Base-by-base conservation (phyloP, 2,329 filamentous ascomycete species). In the Aspergillus felis region DNA sequence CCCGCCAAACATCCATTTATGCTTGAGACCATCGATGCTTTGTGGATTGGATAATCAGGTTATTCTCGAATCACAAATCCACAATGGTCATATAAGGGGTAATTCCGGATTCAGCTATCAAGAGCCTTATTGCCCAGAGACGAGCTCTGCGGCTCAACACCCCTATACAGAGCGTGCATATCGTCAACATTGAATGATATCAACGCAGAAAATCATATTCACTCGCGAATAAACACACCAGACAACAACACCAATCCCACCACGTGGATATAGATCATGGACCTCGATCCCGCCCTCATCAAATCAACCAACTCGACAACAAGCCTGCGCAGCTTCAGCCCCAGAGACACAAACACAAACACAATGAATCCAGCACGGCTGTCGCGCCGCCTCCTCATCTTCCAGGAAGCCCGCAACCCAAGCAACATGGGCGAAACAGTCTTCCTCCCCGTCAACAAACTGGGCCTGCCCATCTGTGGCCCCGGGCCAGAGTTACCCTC, bases 401-500 rank as follows among this genome's bases (percentile, higher is more conserved):
- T 75, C 63, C 71, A 74, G 59, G 72, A 75, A 58, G 63, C 70
- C 54, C 68, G 68, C 58, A 71, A 72, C 51, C 65, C 70, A 1
- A 57, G 64, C 41, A 71, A 70, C 51, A 50, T 59, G 4, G 53
- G 67, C 3, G 69, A 71, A 57, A 58, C 64, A 25, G 57, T 67
- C 51, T 74, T 73, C 52, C 54, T 69, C 6, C 69, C 71, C 38
- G 66, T 75, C 61, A 75, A 75, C 62, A 70, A 72, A 54, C 64
- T 71, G 4, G 72, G 72, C 1, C 63, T 75, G 4, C 72, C 72
- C 0, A 72, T 75, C 24, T 72, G 68, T 49, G 70, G 71, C 3
- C 57, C 67, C 12, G 70, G 67, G 0, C 71, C 71, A 0, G 68
- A 70, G 12, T 29, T 73, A 5, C 70, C 71, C 0, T 74, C 71